Base-by-base conservation (phyloP, 768 basidiomycete species). In the Suillus discolor region DNA sequence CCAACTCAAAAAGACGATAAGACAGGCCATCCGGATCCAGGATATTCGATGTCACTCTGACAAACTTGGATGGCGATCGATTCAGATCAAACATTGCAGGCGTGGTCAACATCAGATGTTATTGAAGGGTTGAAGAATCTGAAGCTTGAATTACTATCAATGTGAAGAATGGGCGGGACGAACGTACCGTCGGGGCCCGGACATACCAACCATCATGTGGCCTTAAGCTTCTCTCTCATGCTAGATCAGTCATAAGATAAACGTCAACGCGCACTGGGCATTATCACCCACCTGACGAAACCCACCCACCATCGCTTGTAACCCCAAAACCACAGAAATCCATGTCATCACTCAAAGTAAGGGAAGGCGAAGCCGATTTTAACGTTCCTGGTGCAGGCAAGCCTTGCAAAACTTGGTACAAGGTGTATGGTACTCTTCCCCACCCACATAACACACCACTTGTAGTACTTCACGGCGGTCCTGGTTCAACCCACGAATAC, bases 391-490 rank as follows among this genome's bases (percentile, higher is more conserved):
- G 66, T 25, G 75, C 72, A 18, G 77, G 73, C 31, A 76, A 78
- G 65, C 70, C 73, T n/a, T 76, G 73, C 72, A 73, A 82, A 69
- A 85, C 85, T 13, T 85, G 84, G 81, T 87, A 84, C 79, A 83
- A 81, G 71, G 66, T 85, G 67, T 67, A 80, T 62, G 84, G 84
- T 45, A 78, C 84, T 67, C 77, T 84, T 67, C 70, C 71, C 54
- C 68, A 69, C 16, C 71, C 73, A 11, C 69, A 71, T 18, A 63
- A 69, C 36, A 73, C 77, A 7, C 85, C 87, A 20, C 79, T 87
- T 57, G 76, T 88, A 62, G 73, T 78, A 4, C 75, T 87, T 6
- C 87, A 88, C 66, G 86, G 85, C 12, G 87, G 86, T 9, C 86
- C 86, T 12, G 85, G 87, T 2, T 67, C 76, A 4, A 70, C 77